Conservation (phyloP, 1,284 basidiomycete genomes). For the Malassezia japonica region DNA sequence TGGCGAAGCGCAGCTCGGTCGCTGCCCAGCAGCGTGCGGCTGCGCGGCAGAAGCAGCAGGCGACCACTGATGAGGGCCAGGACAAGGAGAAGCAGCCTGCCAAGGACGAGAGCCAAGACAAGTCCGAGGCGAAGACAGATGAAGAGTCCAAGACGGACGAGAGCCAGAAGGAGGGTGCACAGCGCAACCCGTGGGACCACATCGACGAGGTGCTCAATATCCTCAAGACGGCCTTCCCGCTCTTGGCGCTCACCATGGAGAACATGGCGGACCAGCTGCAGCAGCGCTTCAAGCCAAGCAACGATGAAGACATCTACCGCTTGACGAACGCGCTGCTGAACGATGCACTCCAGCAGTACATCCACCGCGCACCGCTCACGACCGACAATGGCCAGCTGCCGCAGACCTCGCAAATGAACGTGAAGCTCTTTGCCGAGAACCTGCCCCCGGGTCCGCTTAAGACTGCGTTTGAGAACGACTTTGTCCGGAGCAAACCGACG, state of each 20-base stretch:
- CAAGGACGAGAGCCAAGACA: not conserved
- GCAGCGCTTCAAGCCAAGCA: constrained; percentile 76
- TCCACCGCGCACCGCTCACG: constrained; percentile 36
- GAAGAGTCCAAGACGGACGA: constrained; percentile 6
- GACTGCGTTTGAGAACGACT: constrained; percentile 86
- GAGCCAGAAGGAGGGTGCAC: constrained; percentile 21
- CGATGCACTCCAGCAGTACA: constrained; percentile 53
- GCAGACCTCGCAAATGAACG: constrained; percentile 55
- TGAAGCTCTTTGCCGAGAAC: constrained; percentile 64
- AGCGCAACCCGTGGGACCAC: constrained; percentile 71
- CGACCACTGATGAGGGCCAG: constrained; percentile 1
- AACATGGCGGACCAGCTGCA: constrained; percentile 94
- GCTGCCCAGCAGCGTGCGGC: constrained; percentile 41
- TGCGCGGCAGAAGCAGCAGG: constrained; percentile 49
- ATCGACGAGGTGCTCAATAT: constrained; percentile 91
- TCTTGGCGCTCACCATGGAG: constrained; percentile 88
- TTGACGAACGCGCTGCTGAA: constrained; percentile 72
- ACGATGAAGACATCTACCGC: constrained; percentile 92
- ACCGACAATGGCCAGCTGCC: constrained; percentile 66
- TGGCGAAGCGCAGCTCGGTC: constrained; percentile 50
- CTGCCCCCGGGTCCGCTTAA: constrained; percentile 40
- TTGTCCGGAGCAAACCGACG: constrained; percentile 68
- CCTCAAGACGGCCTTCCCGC: constrained; percentile 90
- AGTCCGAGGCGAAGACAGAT: constrained; percentile 11
- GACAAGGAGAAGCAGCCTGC: not conserved